Evolutionary conservation across 2,329 filamentous ascomycete species (phyloP), one percentile per base, ranked within the genome.

Genomic region (Penicillium expansum): DNA sequence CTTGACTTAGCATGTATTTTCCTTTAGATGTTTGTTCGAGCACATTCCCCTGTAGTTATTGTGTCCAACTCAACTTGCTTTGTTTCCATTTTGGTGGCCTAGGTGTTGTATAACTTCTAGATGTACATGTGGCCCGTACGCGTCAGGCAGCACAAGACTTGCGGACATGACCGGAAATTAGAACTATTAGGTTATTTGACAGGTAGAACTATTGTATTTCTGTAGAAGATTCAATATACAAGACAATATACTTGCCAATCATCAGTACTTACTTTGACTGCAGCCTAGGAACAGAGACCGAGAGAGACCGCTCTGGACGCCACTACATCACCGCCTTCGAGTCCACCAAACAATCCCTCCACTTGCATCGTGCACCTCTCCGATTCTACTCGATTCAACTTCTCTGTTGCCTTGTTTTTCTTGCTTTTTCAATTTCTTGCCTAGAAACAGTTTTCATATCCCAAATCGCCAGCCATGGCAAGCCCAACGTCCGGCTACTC

Each of bases 401-500:
- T 38, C 59, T 53, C 57, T 52, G 60, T 54, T 47, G 59, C 55
- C 60, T 55, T 53, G 13, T 35, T 62, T 58, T 58, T 43, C 57
- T 60, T 56, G 43, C 38, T 47, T 56, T 50, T 35, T 48, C n/a
- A 47, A 50, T 45, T 48, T 39, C 30, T 52, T 52, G 41, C 47
- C 30, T 45, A 56, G 48, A 48, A 58, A 30, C 48, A 51, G 20
- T 48, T 53, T 48, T 48, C 52, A 47, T 43, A 39, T 43, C 18
- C 41, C 47, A 56, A 22, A 39, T 70, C 68, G 70, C 74, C 75
- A 66, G 69, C 65, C 72, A 78, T 79, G 76, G 74, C 76, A 72
- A 73, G 70, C 66, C 75, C 74, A 53, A 72, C 72, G 30, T 53
- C 66, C 66, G 72, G 75, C 67, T 73, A 75, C 68, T 79, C 77